These are phyloP conservation scores for Metarhizium humberi DNA, from an alignment of 2,329 filamentous ascomycete genomes.

Conservation along the genomic window DNA sequence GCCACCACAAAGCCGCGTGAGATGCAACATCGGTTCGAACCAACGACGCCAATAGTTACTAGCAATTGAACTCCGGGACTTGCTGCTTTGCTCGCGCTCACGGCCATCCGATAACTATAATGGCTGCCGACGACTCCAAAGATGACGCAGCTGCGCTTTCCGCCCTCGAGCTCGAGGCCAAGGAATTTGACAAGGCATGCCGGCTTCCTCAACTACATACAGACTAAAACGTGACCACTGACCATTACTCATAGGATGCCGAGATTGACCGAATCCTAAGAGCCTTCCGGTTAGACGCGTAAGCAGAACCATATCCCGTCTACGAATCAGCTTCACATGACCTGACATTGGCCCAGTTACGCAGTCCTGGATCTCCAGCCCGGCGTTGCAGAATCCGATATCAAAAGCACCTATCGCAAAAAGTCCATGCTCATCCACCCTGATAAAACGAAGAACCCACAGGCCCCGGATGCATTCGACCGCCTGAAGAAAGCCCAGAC, in stretches of 20 bases:
- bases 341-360: constrained; percentile 48
- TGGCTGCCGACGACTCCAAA: constrained; percentile 28
- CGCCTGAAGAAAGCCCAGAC: constrained; percentile 91
- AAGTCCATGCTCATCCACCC: constrained; percentile 99
- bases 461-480: constrained; percentile 91
- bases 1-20: too few species aligned
- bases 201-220: background rate
- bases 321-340: background rate
- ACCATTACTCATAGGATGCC: constrained; percentile 54
- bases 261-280: constrained; percentile 92
- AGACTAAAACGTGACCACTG: constrained; percentile 9
- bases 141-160: constrained; percentile 70
- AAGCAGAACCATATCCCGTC: constrained; percentile 1
- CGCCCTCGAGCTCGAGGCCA: constrained; percentile 72
- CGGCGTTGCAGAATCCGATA: constrained; percentile 89
- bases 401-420: constrained; percentile 87
- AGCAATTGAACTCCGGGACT: background rate
- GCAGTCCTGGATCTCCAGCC: constrained; percentile 92
- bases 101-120: constrained; percentile 9
- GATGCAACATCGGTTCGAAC: background rate
- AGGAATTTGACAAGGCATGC: constrained; percentile 79
- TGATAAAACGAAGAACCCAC: constrained; percentile 89
- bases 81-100: background rate
- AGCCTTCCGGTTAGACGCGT: constrained; percentile 68
- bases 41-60: background rate